Conservation (phyloP, 176 grass and related monocot genomes). For the Oryza meridionalis region DNA sequence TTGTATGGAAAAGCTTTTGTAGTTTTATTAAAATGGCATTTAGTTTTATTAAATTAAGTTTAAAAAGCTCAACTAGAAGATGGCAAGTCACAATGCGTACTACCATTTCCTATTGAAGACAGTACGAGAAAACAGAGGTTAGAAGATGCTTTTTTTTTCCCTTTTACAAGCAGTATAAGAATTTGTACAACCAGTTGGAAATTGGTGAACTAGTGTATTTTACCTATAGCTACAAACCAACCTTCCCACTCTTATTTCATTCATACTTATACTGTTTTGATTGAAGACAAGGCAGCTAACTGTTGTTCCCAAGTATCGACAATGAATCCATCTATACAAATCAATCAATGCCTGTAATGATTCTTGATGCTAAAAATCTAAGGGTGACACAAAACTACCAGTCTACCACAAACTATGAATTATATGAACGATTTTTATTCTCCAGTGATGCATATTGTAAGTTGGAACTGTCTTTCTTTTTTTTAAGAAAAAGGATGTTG, state of each 20-base stretch:
- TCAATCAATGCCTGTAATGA: neutral
- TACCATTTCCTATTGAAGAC: neutral
- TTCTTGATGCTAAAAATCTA: neutral
- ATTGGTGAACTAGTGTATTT: neutral
- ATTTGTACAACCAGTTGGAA: neutral
- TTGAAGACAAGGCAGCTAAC: neutral
- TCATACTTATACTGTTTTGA: neutral
- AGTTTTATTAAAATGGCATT: neutral
- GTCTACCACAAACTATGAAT: conserved; percentile 7
- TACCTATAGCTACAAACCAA: neutral
- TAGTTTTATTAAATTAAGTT: neutral
- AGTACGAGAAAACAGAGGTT: neutral
- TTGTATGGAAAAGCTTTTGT: neutral
- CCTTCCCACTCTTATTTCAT: neutral
- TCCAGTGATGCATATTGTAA: neutral
- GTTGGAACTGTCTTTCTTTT: neutral
- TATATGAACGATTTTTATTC: neutral
- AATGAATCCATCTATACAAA: neutral
- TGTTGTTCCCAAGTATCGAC: neutral
- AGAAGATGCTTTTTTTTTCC: neutral
- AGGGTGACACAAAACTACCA: neutral
- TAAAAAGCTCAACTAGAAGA: conserved; percentile 5
- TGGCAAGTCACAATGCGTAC: neutral
- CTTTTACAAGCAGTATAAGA: neutral
- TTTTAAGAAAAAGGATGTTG: neutral